Percentiles rank a stretch among this genome's conserved stretches.
phyloP scores from a whole-genome alignment of 495 filamentous ascomycete species.

The Barbatosphaeria neglecta region DNA sequence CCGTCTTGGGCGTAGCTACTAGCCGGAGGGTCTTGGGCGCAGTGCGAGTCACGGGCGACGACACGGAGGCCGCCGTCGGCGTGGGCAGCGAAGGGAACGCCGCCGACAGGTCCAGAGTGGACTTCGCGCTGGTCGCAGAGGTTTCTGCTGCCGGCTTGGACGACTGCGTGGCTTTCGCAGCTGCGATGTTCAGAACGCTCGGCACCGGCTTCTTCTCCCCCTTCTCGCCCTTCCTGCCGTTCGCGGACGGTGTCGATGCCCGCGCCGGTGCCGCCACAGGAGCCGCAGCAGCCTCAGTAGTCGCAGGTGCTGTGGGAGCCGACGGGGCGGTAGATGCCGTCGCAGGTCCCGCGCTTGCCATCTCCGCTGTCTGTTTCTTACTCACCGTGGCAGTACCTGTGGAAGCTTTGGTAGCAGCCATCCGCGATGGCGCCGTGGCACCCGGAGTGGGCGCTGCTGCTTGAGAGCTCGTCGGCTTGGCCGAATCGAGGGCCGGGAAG shows the following conservation, averaged over 20 bases:
- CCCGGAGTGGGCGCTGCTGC: constrained; percentile 2
- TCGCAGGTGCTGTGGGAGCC: too few relatives aligned
- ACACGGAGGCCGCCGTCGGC: constrained; percentile 31
- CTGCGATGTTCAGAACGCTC: constrained; percentile 52
- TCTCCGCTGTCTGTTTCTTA: too few relatives aligned
- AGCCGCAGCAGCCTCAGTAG: too few relatives aligned
- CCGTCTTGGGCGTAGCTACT: constrained; percentile 59
- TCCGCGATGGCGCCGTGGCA: constrained; percentile 4
- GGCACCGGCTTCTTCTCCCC: constrained; percentile 44
- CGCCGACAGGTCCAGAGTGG: constrained; percentile 20
- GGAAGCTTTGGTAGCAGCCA: constrained; percentile 11
- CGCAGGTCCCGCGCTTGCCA: too few relatives aligned
- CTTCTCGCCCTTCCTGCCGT: constrained; percentile 15
- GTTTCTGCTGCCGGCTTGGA: constrained; percentile 14
- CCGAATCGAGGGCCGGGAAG: constrained; percentile 42
- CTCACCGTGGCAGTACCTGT: constrained; percentile 11
- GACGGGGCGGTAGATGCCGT: too few relatives aligned
- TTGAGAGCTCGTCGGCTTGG: constrained; percentile 15
- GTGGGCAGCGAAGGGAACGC: constrained; percentile 42
- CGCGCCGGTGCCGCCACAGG: constrained; percentile 1
- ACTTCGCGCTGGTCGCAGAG: constrained; percentile 18
- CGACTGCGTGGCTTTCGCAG: constrained; percentile 28
- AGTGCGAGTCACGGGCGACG: constrained; percentile 31
- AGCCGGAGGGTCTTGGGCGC: constrained; percentile 53
- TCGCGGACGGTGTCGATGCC: background rate